Conservation (phyloP, 495 filamentous ascomycete species). For the Neurospora africana region DNA sequence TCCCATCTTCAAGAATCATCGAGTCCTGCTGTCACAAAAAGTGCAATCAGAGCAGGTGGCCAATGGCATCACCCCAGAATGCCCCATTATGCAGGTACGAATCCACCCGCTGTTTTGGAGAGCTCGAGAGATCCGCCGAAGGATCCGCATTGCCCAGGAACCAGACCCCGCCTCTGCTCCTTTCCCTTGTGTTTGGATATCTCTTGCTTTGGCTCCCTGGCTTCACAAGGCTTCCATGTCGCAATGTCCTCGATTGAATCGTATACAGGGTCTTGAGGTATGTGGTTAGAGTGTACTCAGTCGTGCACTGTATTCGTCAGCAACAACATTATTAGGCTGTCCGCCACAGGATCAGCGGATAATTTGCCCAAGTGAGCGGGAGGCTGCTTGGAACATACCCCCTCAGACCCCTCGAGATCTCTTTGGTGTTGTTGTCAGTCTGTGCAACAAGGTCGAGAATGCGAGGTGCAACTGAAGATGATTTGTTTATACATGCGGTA, state of each 20-base stretch:
- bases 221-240: not conserved
- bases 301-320: not conserved
- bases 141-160: not conserved
- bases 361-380: not conserved
- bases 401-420: not conserved
- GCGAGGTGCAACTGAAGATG: not conserved
- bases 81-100: conserved; percentile 6
- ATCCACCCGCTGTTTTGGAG: conserved; percentile 1
- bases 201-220: not conserved
- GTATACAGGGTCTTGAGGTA: not conserved
- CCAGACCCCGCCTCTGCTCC: not conserved
- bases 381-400: not conserved
- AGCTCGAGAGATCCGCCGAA: not conserved
- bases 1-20: not conserved
- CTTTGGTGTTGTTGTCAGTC: not conserved
- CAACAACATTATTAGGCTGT: not conserved
- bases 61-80: not conserved
- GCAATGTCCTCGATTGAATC: not conserved
- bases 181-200: not conserved
- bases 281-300: not conserved
- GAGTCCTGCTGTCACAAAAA: not conserved
- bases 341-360: not conserved
- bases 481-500: not conserved
- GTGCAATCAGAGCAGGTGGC: not conserved
- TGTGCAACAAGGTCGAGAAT: not conserved